Evolutionary conservation across 2,329 filamentous ascomycete genomes (phyloP).

Genomic region (Coniochaeta ligniaria): DNA sequence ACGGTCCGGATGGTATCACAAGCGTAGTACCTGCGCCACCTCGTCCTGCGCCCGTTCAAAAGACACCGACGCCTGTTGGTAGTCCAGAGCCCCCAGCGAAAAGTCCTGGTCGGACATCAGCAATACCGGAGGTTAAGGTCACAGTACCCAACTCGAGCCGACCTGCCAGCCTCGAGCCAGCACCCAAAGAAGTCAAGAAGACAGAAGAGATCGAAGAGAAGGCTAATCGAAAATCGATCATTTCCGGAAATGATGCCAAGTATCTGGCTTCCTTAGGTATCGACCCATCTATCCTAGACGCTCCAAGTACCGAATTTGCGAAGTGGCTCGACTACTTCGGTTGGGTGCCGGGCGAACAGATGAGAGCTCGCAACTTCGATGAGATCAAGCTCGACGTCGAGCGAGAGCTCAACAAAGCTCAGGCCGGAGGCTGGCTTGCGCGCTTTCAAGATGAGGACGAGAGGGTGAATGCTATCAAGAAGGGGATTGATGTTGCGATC

Average conservation of each 20-base stretch:
- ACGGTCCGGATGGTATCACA: slow-evolving; percentile 83
- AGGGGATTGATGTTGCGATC: slow-evolving; percentile 82
- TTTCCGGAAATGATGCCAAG: slow-evolving; percentile 68
- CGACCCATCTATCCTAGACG: slow-evolving; percentile 68
- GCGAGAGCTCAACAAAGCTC: slow-evolving; percentile 80
- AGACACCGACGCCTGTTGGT: slow-evolving; percentile 23
- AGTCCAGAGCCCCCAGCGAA: slow-evolving; percentile 23
- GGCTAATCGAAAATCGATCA: slow-evolving; percentile 50
- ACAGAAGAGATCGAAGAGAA: slow-evolving; percentile 21
- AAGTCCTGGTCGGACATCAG: slow-evolving; percentile 24
- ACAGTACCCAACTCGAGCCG: slow-evolving; percentile 38
- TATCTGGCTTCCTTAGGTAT: slow-evolving; percentile 74
- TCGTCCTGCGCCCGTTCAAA: slow-evolving; percentile 32
- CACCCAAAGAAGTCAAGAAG: slow-evolving; percentile 27
- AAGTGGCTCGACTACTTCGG: slow-evolving; percentile 79
- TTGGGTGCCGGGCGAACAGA: slow-evolving; percentile 71
- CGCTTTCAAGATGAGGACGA: slow-evolving; percentile 83
- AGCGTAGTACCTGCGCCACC: slow-evolving; percentile 77
- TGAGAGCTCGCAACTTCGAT: slow-evolving; percentile 69
- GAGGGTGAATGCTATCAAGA: slow-evolving; percentile 78
- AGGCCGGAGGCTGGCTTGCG: slow-evolving; percentile 87
- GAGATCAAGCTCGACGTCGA: slow-evolving; percentile 77
- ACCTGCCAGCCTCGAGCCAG: slow-evolving; percentile 30
- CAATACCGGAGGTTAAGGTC: slow-evolving; percentile 52
- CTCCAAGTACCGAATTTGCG: slow-evolving; percentile 72